These are phyloP conservation scores for Aspergillus taichungensis DNA, from an alignment of 495 filamentous ascomycete genomes.

Conservation along the genomic window DNA sequence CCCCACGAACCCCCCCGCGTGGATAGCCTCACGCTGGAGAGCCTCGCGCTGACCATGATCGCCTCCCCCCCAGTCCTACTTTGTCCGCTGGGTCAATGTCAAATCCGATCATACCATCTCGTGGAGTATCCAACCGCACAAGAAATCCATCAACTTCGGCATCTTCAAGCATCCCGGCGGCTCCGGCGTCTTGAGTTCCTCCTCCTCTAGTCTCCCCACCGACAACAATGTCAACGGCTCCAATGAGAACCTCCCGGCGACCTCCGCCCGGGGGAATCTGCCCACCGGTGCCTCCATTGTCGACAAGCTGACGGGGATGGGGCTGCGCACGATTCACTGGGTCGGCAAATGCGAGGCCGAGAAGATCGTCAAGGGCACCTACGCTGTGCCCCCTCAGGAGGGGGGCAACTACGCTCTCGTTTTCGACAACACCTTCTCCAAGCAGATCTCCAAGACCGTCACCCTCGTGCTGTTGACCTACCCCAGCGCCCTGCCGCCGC, in stretches of 20 bases:
- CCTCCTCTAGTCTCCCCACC: slow-evolving; percentile 29
- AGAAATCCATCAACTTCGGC: slow-evolving; percentile 95
- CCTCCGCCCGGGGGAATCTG: slow-evolving; percentile 24
- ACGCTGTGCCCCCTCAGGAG: slow-evolving; percentile 60
- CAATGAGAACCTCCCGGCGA: slow-evolving; percentile 29
- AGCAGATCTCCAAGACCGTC: slow-evolving; percentile 85
- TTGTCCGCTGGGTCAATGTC: slow-evolving; percentile 94
- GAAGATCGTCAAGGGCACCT: slow-evolving; percentile 85
- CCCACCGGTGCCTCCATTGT: slow-evolving; percentile 53
- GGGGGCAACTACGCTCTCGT: slow-evolving; percentile 94
- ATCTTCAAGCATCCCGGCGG: slow-evolving; percentile 92
- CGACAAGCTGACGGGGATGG: slow-evolving; percentile 76
- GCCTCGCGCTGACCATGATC: not conserved
- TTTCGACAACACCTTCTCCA: slow-evolving; percentile 98
- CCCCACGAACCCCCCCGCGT: too few species aligned
- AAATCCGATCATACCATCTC: slow-evolving; percentile 84
- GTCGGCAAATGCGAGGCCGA: slow-evolving; percentile 91
- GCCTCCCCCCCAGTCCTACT: slow-evolving; percentile 67
- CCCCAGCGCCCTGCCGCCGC: slow-evolving; percentile 73
- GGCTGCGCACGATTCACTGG: slow-evolving; percentile 82
- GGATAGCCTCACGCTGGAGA: too few species aligned
- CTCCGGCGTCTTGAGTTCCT: slow-evolving; percentile 40
- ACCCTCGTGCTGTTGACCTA: slow-evolving; percentile 93
- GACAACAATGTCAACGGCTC: slow-evolving; percentile 39
- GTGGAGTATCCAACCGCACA: slow-evolving; percentile 95